phyloP scores from a whole-genome alignment of 2,329 filamentous ascomycete genomes.

The Hortaea werneckii region DNA sequence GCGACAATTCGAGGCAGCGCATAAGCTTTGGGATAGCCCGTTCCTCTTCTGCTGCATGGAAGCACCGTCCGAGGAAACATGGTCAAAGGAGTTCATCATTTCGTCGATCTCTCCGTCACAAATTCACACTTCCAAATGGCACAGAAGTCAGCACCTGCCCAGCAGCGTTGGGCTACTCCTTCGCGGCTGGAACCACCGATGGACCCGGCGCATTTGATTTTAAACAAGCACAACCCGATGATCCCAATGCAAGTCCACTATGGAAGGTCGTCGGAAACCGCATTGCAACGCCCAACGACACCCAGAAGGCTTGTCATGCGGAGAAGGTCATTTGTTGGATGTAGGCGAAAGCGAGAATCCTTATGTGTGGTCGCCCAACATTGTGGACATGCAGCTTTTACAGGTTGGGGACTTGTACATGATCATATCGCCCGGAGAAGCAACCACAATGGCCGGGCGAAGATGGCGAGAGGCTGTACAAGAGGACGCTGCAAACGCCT shows the following conservation, averaged over 20 bases:
- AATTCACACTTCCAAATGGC: slow-evolving; percentile 65
- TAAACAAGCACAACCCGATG: slow-evolving; percentile 69
- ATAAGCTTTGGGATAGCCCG: slow-evolving; percentile 43
- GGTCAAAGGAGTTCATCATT: slow-evolving; percentile 77
- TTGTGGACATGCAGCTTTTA: slow-evolving; percentile 79
- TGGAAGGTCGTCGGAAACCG: slow-evolving; percentile 68
- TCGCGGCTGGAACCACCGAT: slow-evolving; percentile 86
- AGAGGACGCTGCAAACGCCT: slow-evolving; percentile 32
- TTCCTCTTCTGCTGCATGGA: slow-evolving; percentile 24
- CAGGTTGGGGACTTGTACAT: slow-evolving; percentile 78
- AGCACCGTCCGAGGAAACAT: slow-evolving; percentile 50
- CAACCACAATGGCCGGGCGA: slow-evolving; percentile 83
- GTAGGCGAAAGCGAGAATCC: slow-evolving; percentile 70
- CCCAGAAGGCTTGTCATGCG: slow-evolving; percentile 65
- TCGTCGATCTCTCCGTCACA: slow-evolving; percentile 69
- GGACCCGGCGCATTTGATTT: slow-evolving; percentile 90
- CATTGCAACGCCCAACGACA: slow-evolving; percentile 57
- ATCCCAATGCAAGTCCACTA: slow-evolving; percentile 64
- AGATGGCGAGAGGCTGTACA: slow-evolving; percentile 69
- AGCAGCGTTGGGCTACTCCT: slow-evolving; percentile 81
- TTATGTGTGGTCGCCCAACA: slow-evolving; percentile 82
- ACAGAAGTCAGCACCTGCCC: slow-evolving; percentile 65
- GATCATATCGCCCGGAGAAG: slow-evolving; percentile 61
- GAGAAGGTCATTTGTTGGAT: slow-evolving; percentile 80
- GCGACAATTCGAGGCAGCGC: slow-evolving; percentile 58